A percentile compares a stretch with the other conserved stretches of the same genome.
phyloP scores from a whole-genome alignment of 345 rosid genomes.

The Aquilaria malaccensis region DNA sequence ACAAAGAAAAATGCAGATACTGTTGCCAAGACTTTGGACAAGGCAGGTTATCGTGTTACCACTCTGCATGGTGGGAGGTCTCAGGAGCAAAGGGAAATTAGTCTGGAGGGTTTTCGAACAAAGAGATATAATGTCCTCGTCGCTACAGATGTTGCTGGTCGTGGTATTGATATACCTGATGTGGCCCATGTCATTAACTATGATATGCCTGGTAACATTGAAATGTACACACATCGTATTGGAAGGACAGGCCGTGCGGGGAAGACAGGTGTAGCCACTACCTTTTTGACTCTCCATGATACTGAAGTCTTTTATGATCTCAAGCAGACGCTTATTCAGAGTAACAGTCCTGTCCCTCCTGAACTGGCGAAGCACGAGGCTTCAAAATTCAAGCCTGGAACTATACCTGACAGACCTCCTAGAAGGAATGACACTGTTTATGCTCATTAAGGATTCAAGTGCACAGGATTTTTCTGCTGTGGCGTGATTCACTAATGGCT shows the following conservation, averaged over 20 bases:
- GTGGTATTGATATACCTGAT: slow-evolving; percentile 93
- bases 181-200: slow-evolving; percentile 94
- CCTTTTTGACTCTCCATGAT: slow-evolving; percentile 80
- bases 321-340: slow-evolving; percentile 96
- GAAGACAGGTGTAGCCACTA: slow-evolving; percentile 88
- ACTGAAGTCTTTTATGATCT: slow-evolving; percentile 89
- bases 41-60: slow-evolving; percentile 78
- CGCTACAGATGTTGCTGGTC: slow-evolving; percentile 94
- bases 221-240: slow-evolving; percentile 90
- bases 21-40: slow-evolving; percentile 83
- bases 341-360: slow-evolving; percentile 84
- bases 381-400: slow-evolving; percentile 89
- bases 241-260: slow-evolving; percentile 98
- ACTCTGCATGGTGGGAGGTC: slow-evolving; percentile 95
- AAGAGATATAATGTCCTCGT: slow-evolving; percentile 87
- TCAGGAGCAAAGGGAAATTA: slow-evolving; percentile 93
- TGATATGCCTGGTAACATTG: slow-evolving; percentile 86
- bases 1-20: slow-evolving; percentile 78
- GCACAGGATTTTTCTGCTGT: background rate
- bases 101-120: slow-evolving; percentile 82
- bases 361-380: slow-evolving; percentile 95
- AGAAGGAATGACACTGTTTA: slow-evolving; percentile 87
- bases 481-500: slow-evolving; percentile 1
- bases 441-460: slow-evolving; percentile 37
- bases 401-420: slow-evolving; percentile 88